These are phyloP conservation scores for Colletotrichum sp. DNA, from an alignment of 2,329 filamentous ascomycete genomes.

Conservation along the genomic window DNA sequence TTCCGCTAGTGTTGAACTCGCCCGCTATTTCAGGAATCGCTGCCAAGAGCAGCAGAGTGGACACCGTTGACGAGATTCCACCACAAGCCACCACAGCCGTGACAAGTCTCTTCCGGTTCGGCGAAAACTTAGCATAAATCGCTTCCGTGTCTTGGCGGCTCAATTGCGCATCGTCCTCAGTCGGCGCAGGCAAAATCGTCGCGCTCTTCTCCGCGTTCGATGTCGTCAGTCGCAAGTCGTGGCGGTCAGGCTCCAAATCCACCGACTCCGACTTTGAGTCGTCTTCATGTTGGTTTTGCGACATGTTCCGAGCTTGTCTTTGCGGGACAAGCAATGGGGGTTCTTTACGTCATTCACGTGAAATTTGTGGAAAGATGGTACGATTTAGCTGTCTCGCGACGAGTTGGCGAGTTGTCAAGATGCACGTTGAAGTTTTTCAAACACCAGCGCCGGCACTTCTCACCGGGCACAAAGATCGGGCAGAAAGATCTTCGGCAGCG, in stretches of 20 bases:
- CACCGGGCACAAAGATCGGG: not conserved
- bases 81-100: conserved; percentile 10
- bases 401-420: not conserved
- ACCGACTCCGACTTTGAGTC: not conserved
- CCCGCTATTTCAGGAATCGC: conserved; percentile 76
- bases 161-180: not conserved
- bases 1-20: conserved; percentile 68
- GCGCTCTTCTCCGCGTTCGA: conserved; percentile 13
- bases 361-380: not conserved
- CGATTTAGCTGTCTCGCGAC: not conserved
- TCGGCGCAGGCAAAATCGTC: not conserved
- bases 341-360: not conserved
- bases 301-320: not conserved
- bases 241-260: not conserved
- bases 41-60: conserved; percentile 59
- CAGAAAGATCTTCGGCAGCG: not conserved
- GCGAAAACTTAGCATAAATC: not conserved
- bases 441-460: not conserved
- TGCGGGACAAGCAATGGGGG: not conserved
- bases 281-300: not conserved
- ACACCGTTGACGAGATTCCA: conserved; percentile 6
- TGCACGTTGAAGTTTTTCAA: not conserved
- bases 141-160: conserved; percentile 16
- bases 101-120: conserved; percentile 1
- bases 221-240: not conserved